Evolutionary conservation across 106 monocot genomes (phyloP).

Genomic region (Alisma plantagoaquatica): DNA sequence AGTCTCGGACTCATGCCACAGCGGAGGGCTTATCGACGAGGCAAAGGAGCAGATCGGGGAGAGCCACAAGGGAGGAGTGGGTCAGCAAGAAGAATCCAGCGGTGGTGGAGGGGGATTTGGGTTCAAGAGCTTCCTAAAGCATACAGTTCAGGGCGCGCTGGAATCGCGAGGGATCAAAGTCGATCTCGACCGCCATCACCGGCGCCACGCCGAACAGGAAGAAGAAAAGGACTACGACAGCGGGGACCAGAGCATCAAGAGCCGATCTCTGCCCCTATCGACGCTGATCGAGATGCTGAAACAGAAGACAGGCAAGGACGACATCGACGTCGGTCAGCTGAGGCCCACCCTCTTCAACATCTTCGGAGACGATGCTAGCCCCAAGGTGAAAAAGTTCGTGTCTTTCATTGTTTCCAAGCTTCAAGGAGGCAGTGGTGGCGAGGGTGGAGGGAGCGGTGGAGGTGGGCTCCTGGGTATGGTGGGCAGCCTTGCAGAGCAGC

Average conservation of each 20-base stretch:
- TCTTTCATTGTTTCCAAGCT: no score
- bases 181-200: no score
- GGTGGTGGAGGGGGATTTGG: constrained; percentile 7
- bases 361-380: constrained; percentile 92
- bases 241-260: constrained; percentile 43
- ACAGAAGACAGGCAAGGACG: constrained; percentile 82
- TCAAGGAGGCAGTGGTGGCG: no score
- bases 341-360: constrained; percentile 73
- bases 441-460: no score
- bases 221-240: constrained; percentile 26
- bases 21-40: no score
- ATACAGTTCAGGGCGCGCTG: no score
- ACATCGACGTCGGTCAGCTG: constrained; percentile 81
- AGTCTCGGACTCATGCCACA: constrained; percentile 85
- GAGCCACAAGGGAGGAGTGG: no score
- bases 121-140: constrained; percentile 28
- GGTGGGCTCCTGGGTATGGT: no score
- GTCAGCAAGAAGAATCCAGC: constrained; percentile 39
- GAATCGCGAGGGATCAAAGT: no score
- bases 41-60: no score
- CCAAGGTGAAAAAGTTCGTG: no score
- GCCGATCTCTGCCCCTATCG: constrained; percentile 68
- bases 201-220: background rate
- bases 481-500: constrained; percentile 55
- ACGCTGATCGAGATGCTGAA: constrained; percentile 79